Percentiles rank a stretch among this genome's conserved stretches.
Evolutionary conservation across 2,329 filamentous ascomycete genomes (phyloP).

Genomic region (Monosporascus sp.): DNA sequence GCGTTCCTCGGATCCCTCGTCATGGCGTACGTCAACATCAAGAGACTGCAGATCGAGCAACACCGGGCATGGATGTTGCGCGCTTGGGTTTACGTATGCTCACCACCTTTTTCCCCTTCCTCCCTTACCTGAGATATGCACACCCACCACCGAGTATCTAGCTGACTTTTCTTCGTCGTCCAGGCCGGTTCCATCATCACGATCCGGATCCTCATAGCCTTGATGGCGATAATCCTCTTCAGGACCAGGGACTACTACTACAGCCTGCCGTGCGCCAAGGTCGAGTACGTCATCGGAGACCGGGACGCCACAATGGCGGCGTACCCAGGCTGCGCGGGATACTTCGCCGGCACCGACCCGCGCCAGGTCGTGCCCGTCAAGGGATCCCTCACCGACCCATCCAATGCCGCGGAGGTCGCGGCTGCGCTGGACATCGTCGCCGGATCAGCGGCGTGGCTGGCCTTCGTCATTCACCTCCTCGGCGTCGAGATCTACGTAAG

Average conservation of each 20-base stretch:
- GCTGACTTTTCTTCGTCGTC: too few species aligned
- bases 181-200: background rate
- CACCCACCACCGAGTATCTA: background rate
- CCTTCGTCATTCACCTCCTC: constrained; percentile 44
- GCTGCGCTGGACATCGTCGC: constrained; percentile 43
- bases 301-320: constrained; percentile 20
- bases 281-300: constrained; percentile 34
- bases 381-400: constrained; percentile 26
- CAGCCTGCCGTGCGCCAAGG: constrained; percentile 40
- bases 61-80: constrained; percentile 59
- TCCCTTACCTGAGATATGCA: background rate
- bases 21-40: constrained; percentile 52
- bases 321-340: constrained; percentile 42
- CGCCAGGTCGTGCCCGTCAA: constrained; percentile 24
- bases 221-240: constrained; percentile 7
- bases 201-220: background rate
- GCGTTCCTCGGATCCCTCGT: constrained; percentile 37
- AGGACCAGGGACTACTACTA: constrained; percentile 19
- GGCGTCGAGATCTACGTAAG: constrained; percentile 44
- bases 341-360: constrained; percentile 25
- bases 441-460: constrained; percentile 48
- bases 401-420: constrained; percentile 26
- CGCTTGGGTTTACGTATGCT: constrained; percentile 40
- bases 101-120: background rate
- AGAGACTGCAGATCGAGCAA: constrained; percentile 54